These are phyloP conservation scores for Globisporangium recalcitrans DNA, from an alignment of 352 stramenopile species.

Conservation along the genomic window DNA sequence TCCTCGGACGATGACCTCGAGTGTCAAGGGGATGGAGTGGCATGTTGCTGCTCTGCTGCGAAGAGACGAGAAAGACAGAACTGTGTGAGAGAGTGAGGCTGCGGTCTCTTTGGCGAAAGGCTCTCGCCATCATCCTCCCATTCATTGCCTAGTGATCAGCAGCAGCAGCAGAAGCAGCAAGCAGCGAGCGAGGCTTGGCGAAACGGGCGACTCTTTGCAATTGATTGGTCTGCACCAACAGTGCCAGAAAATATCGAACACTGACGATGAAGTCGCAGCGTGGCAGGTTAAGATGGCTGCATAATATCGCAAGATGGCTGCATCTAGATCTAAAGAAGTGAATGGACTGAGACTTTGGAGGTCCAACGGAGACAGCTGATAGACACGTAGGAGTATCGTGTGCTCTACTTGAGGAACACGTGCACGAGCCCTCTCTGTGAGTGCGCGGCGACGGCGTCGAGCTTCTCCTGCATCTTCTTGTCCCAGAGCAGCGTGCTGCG, in stretches of 20 bases:
- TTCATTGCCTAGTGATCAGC: background rate
- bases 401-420: slow-evolving; percentile 47
- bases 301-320: background rate
- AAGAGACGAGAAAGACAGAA: background rate
- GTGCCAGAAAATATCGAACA: background rate
- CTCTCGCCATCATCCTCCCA: background rate
- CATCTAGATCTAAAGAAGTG: background rate
- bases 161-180: background rate
- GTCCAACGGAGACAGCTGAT: background rate
- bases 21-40: too few species aligned
- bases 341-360: background rate
- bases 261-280: background rate
- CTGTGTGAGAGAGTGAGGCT: background rate
- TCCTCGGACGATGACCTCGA: background rate
- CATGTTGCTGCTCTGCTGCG: background rate
- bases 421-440: slow-evolving; percentile 63
- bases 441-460: slow-evolving; percentile 41
- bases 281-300: background rate
- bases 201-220: slow-evolving; percentile 1
- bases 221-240: background rate
- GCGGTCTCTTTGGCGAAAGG: background rate
- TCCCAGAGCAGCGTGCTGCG: slow-evolving; percentile 76
- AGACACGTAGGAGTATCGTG: too few species aligned
- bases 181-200: too few species aligned
- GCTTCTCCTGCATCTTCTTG: slow-evolving; percentile 54